phyloP scores from a whole-genome alignment of 2,329 filamentous ascomycete genomes.

The Colletotrichum tofieldiae region DNA sequence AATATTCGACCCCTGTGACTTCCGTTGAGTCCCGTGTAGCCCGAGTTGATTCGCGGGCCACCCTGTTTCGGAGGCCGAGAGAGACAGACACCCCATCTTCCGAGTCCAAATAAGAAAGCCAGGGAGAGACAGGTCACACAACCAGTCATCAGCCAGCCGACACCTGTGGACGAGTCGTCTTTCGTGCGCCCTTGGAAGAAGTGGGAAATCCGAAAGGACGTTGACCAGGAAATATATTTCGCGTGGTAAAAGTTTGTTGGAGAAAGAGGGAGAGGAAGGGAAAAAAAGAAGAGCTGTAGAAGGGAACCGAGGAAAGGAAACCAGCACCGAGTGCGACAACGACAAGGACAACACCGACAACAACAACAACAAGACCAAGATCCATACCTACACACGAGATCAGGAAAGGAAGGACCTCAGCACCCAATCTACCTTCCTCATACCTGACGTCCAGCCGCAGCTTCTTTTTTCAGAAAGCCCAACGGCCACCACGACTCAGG shows the following conservation, averaged over 20 bases:
- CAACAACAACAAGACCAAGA: background rate
- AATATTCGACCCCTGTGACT: conserved; percentile 15
- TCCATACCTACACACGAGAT: conserved; percentile 1
- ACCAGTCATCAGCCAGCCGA: conserved; percentile 16
- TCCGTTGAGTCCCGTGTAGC: conserved; percentile 32
- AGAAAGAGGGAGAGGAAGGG: background rate
- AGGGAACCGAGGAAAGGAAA: conserved; percentile 3
- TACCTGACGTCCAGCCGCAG: conserved; percentile 2
- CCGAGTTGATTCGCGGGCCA: conserved; percentile 36
- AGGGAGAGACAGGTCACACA: conserved; percentile 32
- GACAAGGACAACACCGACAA: background rate
- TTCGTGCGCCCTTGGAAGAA: background rate
- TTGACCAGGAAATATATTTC: background rate
- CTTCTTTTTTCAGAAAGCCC: conserved; percentile 27
- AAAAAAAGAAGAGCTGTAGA: background rate
- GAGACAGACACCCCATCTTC: conserved; percentile 28
- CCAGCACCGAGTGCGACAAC: background rate
- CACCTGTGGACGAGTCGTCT: conserved; percentile 2
- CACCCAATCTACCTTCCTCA: conserved; percentile 4
- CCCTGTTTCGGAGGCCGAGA: conserved; percentile 38
- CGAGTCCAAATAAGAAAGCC: conserved; percentile 40
- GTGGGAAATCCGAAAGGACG: conserved; percentile 10
- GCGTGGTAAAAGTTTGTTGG: conserved; percentile 7
- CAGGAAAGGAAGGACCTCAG: conserved; percentile 8
- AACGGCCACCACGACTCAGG: conserved; percentile 26